phyloP scores from a whole-genome alignment of 2,329 filamentous ascomycete genomes.

The Ophiostoma ips region DNA sequence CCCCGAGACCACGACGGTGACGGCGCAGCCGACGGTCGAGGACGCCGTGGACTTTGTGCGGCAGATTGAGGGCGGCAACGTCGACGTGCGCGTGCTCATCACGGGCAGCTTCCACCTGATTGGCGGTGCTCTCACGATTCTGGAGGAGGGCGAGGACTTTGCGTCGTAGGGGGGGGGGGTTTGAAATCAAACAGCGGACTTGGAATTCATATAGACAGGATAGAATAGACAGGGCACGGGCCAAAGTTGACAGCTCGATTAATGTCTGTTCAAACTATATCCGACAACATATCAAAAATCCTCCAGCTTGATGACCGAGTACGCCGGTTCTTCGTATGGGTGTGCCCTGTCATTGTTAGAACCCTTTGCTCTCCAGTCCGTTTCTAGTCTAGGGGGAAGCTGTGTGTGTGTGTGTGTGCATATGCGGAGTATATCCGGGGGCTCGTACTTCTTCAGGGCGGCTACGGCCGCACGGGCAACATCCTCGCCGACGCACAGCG shows the following conservation, averaged over 20 bases:
- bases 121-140: slow-evolving; percentile 24
- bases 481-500: slow-evolving; percentile 45
- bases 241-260: no score
- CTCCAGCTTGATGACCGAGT: slow-evolving; percentile 34
- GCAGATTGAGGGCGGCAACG: slow-evolving; percentile 2
- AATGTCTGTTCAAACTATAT: no score
- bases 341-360: slow-evolving; percentile 27
- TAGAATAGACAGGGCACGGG: no score
- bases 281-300: slow-evolving; percentile 32
- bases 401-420: no score
- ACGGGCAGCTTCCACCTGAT: slow-evolving; percentile 36
- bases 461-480: slow-evolving; percentile 41
- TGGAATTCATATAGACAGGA: no score
- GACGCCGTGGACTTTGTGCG: slow-evolving; percentile 33
- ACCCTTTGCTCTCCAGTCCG: no score
- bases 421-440: no score
- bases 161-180: background rate
- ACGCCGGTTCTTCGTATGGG: slow-evolving; percentile 38
- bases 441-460: slow-evolving; percentile 45
- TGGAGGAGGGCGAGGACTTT: slow-evolving; percentile 12
- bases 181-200: no score
- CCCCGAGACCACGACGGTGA: slow-evolving; percentile 28
- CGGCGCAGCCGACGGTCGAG: slow-evolving; percentile 38
- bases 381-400: no score
- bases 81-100: slow-evolving; percentile 21